phyloP scores from a whole-genome alignment of 495 filamentous ascomycete genomes.

The Penicillium canariense region DNA sequence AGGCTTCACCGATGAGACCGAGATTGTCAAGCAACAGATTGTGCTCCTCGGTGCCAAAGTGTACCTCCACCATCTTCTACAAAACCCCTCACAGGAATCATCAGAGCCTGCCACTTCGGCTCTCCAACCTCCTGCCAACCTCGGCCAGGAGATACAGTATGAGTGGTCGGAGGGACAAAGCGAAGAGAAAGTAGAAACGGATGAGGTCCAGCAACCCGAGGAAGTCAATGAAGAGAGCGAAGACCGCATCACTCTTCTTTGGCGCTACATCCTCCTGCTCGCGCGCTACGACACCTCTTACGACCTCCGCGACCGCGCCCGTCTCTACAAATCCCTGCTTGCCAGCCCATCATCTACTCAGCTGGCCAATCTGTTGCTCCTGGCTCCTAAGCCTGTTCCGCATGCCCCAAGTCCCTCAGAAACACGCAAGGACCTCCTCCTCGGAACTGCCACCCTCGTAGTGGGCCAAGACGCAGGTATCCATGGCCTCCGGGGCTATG shows the following conservation, averaged over 20 bases:
- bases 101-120: slow-evolving; percentile 6
- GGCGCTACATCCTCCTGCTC: slow-evolving; percentile 79
- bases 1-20: slow-evolving; percentile 77
- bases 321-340: slow-evolving; percentile 83
- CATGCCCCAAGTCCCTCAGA: slow-evolving; percentile 83
- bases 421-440: slow-evolving; percentile 65
- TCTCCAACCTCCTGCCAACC: slow-evolving; percentile 8
- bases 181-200: slow-evolving; percentile 28
- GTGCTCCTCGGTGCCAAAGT: slow-evolving; percentile 91
- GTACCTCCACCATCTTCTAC: slow-evolving; percentile 75
- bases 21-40: slow-evolving; percentile 85
- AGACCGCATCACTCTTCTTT: slow-evolving; percentile 70
- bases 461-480: slow-evolving; percentile 70
- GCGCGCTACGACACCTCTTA: slow-evolving; percentile 92
- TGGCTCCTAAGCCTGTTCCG: slow-evolving; percentile 92
- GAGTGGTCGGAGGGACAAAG: slow-evolving; percentile 42
- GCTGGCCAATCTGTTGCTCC: slow-evolving; percentile 82
- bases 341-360: slow-evolving; percentile 70
- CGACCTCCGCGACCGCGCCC: slow-evolving; percentile 85
- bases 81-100: slow-evolving; percentile 49
- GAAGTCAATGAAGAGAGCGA: slow-evolving; percentile 44
- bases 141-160: slow-evolving; percentile 29
- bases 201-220: slow-evolving; percentile 14
- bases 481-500: slow-evolving; percentile 72
- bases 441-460: slow-evolving; percentile 83